These are phyloP conservation scores for Ophiorrhiza pumila DNA, from an alignment of 257 asterid genomes.

Conservation along the genomic window DNA sequence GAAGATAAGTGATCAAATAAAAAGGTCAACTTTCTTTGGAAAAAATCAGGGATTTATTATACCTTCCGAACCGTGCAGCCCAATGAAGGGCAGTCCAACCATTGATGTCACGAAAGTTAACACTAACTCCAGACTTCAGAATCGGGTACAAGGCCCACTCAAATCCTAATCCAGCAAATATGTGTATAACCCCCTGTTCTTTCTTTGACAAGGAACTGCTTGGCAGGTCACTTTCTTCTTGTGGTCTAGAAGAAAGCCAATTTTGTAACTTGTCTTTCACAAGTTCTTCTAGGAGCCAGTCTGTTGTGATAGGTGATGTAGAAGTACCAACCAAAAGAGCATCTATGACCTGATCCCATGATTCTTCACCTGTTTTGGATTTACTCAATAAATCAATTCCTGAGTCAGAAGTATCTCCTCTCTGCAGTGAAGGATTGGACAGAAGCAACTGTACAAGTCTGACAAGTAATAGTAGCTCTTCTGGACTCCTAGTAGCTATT, in stretches of 20 bases:
- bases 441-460: conserved; percentile 81
- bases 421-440: conserved; percentile 35
- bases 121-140: conserved; percentile 68
- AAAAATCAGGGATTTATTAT: not conserved
- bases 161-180: conserved; percentile 87
- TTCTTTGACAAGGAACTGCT: conserved; percentile 58
- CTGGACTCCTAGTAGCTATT: conserved; percentile 46
- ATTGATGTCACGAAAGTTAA: conserved; percentile 76
- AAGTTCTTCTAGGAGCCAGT: conserved; percentile 88
- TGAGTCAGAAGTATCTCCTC: conserved; percentile 40
- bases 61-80: conserved; percentile 99
- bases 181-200: conserved; percentile 92
- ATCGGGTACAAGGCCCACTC: conserved; percentile 94
- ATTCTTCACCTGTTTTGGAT: conserved; percentile 46
- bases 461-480: conserved; percentile 71
- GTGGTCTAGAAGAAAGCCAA: conserved; percentile 70
- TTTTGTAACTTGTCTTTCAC: conserved; percentile 68
- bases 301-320: conserved; percentile 49
- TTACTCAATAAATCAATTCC: conserved; percentile 43
- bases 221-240: conserved; percentile 26
- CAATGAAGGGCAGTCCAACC: conserved; percentile 99
- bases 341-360: conserved; percentile 66
- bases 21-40: not conserved
- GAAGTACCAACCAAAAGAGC: conserved; percentile 57
- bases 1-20: not conserved